These are phyloP conservation scores for Suillus cothurnatus DNA, from an alignment of 768 basidiomycete species.

Conservation along the genomic window DNA sequence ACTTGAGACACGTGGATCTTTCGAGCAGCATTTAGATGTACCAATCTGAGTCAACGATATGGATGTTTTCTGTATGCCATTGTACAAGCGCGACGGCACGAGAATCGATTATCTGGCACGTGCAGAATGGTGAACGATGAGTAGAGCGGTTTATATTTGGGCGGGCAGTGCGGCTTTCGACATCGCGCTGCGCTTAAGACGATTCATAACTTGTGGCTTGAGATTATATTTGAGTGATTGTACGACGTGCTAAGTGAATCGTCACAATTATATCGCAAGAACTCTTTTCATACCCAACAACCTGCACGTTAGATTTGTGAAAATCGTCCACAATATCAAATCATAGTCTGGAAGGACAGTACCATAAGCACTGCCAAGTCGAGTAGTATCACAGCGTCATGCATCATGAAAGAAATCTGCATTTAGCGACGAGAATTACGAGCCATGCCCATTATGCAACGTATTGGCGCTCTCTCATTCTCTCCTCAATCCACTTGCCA, in stretches of 20 bases:
- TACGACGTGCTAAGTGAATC: background rate
- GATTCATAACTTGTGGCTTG: background rate
- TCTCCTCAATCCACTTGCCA: conserved; percentile 49
- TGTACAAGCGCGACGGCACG: conserved; percentile 94
- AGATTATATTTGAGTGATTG: background rate
- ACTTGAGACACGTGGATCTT: conserved; percentile 97
- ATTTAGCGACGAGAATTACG: background rate
- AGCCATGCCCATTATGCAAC: background rate
- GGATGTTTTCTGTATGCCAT: conserved; percentile 94
- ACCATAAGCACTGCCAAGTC: background rate
- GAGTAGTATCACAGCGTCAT: background rate
- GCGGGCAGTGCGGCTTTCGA: background rate
- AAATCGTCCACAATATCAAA: background rate
- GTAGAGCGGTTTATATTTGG: background rate
- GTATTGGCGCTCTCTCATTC: conserved; percentile 38
- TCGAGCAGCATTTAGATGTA: conserved; percentile 95
- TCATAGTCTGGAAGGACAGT: background rate
- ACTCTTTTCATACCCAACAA: background rate
- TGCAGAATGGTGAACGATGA: conserved; percentile 27
- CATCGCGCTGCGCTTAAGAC: background rate
- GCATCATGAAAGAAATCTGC: background rate
- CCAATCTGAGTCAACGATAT: conserved; percentile 78
- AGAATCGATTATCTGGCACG: conserved; percentile 42
- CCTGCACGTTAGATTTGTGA: background rate
- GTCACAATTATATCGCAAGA: background rate